A percentile compares a stretch with the other conserved stretches of the same genome.
phyloP scores from a whole-genome alignment of 2,329 filamentous ascomycete genomes.

The Penicillium sp. region DNA sequence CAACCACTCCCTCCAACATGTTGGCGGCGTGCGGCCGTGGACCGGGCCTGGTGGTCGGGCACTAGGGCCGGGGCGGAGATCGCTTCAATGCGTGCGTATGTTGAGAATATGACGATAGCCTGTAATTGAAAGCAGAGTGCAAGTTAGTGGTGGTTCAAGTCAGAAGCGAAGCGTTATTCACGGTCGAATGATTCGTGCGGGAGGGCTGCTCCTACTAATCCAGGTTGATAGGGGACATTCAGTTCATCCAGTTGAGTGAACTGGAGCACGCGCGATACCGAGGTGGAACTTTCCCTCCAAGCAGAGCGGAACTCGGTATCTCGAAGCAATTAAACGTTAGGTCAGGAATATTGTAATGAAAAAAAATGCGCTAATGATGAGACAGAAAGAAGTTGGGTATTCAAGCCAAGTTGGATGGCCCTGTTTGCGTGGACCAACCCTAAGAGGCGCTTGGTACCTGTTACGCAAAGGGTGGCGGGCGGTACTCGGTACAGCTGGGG shows the following conservation, averaged over 20 bases:
- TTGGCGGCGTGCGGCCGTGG: slow-evolving; percentile 61
- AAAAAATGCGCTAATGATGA: slow-evolving; percentile 8
- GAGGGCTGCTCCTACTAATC: slow-evolving; percentile 19
- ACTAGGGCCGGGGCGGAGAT: slow-evolving; percentile 16
- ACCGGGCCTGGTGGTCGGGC: slow-evolving; percentile 59
- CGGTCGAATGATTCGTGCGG: slow-evolving; percentile 5
- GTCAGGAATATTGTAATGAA: neutral
- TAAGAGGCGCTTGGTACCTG: slow-evolving; percentile 14
- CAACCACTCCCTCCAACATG: slow-evolving; percentile 97
- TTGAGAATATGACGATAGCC: slow-evolving; percentile 11
- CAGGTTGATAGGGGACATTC: slow-evolving; percentile 19
- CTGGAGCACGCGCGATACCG: slow-evolving; percentile 28
- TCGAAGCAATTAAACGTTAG: neutral
- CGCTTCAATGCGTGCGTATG: slow-evolving; percentile 7
- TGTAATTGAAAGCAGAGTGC: slow-evolving; percentile 9
- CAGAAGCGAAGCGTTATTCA: neutral
- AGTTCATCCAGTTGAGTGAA: slow-evolving; percentile 30
- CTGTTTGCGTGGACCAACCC: slow-evolving; percentile 25
- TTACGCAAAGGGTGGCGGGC: slow-evolving; percentile 18
- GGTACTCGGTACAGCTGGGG: slow-evolving; percentile 14
- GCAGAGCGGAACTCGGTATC: slow-evolving; percentile 12
- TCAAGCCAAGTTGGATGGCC: slow-evolving; percentile 23
- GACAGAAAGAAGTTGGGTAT: slow-evolving; percentile 20
- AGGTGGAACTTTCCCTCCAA: slow-evolving; percentile 21
- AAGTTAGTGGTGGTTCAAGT: slow-evolving; percentile 9